Evolutionary conservation across 495 filamentous ascomycete genomes (phyloP).

Genomic region (Lasiosphaeris hirsuta): DNA sequence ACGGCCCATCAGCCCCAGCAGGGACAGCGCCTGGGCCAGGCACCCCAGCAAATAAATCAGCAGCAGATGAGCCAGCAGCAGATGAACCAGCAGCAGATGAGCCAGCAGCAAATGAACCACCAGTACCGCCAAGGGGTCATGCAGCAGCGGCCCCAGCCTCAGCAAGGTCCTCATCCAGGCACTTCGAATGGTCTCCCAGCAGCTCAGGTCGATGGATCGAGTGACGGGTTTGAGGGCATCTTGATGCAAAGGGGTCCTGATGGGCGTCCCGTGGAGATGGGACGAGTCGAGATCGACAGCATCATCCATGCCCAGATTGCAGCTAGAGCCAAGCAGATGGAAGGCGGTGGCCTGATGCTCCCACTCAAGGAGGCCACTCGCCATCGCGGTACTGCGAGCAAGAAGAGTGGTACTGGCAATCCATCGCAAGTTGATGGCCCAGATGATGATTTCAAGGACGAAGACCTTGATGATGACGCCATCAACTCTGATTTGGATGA

Average conservation of each 20-base stretch:
- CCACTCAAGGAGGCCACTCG: constrained; percentile 52
- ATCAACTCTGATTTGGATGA: constrained; percentile 99
- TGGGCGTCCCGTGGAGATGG: constrained; percentile 43
- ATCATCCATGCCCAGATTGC: constrained; percentile 65
- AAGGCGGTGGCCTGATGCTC: constrained; percentile 79
- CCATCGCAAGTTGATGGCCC: constrained; percentile 63
- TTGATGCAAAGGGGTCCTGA: constrained; percentile 42
- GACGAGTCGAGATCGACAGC: constrained; percentile 55
- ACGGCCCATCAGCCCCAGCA: constrained; percentile 26
- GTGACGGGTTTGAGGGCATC: constrained; percentile 47
- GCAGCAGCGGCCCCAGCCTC: constrained; percentile 39
- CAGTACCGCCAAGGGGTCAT: constrained; percentile 30
- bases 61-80: constrained; percentile 44
- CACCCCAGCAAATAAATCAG: constrained; percentile 36
- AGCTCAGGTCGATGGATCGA: constrained; percentile 50
- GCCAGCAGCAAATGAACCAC: constrained; percentile 35
- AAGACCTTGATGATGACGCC: constrained; percentile 79
- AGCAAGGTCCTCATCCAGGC: constrained; percentile 34
- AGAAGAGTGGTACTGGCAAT: constrained; percentile 23
- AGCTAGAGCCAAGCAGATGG: constrained; percentile 62
- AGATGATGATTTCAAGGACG: constrained; percentile 61
- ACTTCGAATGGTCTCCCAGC: constrained; percentile 40
- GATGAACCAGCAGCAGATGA: constrained; percentile 37
- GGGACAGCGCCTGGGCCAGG: constrained; percentile 1
- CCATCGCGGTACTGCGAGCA: constrained; percentile 25